Base-by-base conservation (phyloP, 2,329 filamentous ascomycete species). In the Talaromyces sp. region DNA sequence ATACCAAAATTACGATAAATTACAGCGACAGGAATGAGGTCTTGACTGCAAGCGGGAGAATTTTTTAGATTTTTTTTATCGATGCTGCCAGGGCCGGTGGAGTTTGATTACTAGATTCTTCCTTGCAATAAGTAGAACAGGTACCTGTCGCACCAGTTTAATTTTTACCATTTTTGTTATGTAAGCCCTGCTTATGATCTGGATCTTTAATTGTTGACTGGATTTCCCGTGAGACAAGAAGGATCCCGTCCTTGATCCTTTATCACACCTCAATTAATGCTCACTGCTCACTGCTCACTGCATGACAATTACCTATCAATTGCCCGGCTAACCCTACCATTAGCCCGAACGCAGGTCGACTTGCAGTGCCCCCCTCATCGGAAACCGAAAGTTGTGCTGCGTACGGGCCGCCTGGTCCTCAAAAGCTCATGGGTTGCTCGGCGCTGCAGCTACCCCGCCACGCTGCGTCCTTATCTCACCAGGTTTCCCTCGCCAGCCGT, bases 391-490 rank as follows among this genome's bases (percentile, higher is more conserved):
- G 44, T 18, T 47, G 44, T 27, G n/a, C 23, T 27, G n/a, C 23
- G 44, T 47, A 23, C 23, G 44, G 44, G 44, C 44, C 44, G 44
- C n/a, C 6, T 23, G 23, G 5, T 47, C 50, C 16, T 31, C 50
- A 31, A 23, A 23, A 51, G 18, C 18, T 53, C 50, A 53, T 53
- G 50, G 27, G 27, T 30, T 28, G 27, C 27, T 31, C 30, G 30
- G 30, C 12, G 30, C 52, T 62, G 61, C 57, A 62, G 55, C 56
- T 57, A 62, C 61, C 61, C 61, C 61, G 61, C 61, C 61, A 53
- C 59, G 31, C 56, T 50, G 51, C 56, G 18, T 33, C 36, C 42
- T 59, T 62, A 42, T 62, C 56, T 59, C 42, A 44, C n/a, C 56
- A 53, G 28, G 12, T 30, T 18, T 40, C 61, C 51, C 61, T 56